Evolutionary conservation across 1,284 basidiomycete species (phyloP), one percentile per base, ranked within the genome.

Genomic region (Veloporphyrellus conicus): DNA sequence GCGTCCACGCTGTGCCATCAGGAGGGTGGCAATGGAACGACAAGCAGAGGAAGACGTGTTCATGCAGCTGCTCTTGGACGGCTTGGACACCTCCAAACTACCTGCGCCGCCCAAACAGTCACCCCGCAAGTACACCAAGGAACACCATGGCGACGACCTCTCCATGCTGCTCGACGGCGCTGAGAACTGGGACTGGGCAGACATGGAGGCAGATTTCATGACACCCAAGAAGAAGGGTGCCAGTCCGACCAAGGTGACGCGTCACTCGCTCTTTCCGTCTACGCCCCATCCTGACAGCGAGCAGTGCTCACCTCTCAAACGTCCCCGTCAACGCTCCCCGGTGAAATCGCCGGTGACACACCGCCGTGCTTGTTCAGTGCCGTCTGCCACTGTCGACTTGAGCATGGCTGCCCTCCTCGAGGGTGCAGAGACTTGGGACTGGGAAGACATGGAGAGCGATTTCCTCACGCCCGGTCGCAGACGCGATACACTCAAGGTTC

Each of bases 111-210:
- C 33, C 14, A 47, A 44, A 28, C 40, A 37, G 9, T 50, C 52
- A 14, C 52, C 59, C 12, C 18, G 49, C 27, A 56, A 54, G 10
- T 43, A 18, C 22, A 43, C 44, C 45, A 55, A 48, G 20, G 32
- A 51, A 31, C 51, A 57, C 9, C 8, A 41, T 46, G 49, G 2
- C 3, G 29, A 41, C 10, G 72, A 78, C 48, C 55, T 78, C 36
- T 46, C 59, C 6, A 54, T 63, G 11, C 68, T 82, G 11, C 59
- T 80, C 10, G 72, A 80, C 41, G 81, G 79, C 1, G 77, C 76
- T 1, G 79, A 81, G 47, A 56, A 53, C 32, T 72, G 71, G 80
- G 76, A 81, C 49, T 75, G 78, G 72, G 66, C 74, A 29, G 74
- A 72, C 48, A 69, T 70, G 59, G 61, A 68, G 28, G 50, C 46